Evolutionary conservation across 2,329 filamentous ascomycete species (phyloP).

Genomic region (Pseudocercospora musae): DNA sequence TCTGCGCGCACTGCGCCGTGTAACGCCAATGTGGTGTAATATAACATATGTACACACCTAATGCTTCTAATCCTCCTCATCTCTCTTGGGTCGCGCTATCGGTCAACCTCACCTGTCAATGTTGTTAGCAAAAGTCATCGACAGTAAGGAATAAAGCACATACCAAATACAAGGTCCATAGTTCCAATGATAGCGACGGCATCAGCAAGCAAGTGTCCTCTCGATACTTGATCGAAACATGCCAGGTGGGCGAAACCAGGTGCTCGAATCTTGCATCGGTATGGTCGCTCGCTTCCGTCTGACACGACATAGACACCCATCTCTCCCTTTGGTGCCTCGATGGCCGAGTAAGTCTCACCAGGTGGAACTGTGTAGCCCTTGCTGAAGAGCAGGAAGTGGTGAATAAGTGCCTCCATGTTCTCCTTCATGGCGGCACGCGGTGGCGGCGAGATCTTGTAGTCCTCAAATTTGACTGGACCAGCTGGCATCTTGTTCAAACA

Average conservation of each 20-base stretch:
- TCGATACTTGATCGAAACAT: constrained; percentile 89
- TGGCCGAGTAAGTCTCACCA: constrained; percentile 95
- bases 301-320: constrained; percentile 98
- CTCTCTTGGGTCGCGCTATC: background rate
- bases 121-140: background rate
- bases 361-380: constrained; percentile 97
- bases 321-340: constrained; percentile 99
- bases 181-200: constrained; percentile 87
- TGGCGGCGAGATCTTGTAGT: constrained; percentile 96
- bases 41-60: constrained; percentile 13
- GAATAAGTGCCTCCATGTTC: constrained; percentile 99
- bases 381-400: constrained; percentile 98
- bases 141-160: background rate
- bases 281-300: constrained; percentile 92
- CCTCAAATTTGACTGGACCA: constrained; percentile 90
- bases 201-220: constrained; percentile 91
- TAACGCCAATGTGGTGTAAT: constrained; percentile 8
- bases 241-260: constrained; percentile 93
- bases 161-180: constrained; percentile 71
- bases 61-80: background rate
- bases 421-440: constrained; percentile 99
- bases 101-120: constrained; percentile 3
- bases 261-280: constrained; percentile 95
- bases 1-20: constrained; percentile 8
- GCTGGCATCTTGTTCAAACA: constrained; percentile 98